A percentile compares a stretch with the other conserved stretches of the same genome.
Evolutionary conservation across 176 grass and related monocot species (phyloP).

Genomic region (Leersia perrieri): DNA sequence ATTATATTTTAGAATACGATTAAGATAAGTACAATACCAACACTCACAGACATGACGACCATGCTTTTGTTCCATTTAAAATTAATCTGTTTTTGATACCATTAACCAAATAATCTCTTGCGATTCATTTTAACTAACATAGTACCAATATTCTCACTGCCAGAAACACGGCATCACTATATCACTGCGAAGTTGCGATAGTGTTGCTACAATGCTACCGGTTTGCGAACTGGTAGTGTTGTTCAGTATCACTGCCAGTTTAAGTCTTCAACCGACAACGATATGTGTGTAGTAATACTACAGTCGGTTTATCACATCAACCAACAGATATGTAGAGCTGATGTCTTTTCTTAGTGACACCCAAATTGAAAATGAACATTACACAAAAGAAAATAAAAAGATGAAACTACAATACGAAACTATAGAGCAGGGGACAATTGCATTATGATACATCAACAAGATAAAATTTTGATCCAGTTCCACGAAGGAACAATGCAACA

Average conservation of each 20-base stretch:
- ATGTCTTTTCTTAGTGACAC: background rate
- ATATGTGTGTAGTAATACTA: too few relatives aligned
- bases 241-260: too few relatives aligned
- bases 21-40: background rate
- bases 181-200: too few relatives aligned
- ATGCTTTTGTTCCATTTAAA: background rate
- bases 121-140: background rate
- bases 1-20: background rate
- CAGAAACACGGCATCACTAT: too few relatives aligned
- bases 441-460: background rate
- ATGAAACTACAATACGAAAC: background rate
- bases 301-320: too few relatives aligned
- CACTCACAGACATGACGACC: background rate
- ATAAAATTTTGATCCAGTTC: background rate
- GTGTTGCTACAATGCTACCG: too few relatives aligned
- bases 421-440: background rate
- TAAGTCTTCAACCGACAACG: too few relatives aligned
- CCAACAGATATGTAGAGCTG: too few relatives aligned
- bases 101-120: background rate
- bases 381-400: too few relatives aligned
- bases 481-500: constrained; percentile 15
- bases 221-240: too few relatives aligned
- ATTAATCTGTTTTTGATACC: background rate
- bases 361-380: background rate
- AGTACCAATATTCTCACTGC: too few relatives aligned